Percentiles rank a stretch among this genome's conserved stretches.
Evolutionary conservation across 306 rosid genomes (phyloP).

Genomic region (Quercus bicolor): DNA sequence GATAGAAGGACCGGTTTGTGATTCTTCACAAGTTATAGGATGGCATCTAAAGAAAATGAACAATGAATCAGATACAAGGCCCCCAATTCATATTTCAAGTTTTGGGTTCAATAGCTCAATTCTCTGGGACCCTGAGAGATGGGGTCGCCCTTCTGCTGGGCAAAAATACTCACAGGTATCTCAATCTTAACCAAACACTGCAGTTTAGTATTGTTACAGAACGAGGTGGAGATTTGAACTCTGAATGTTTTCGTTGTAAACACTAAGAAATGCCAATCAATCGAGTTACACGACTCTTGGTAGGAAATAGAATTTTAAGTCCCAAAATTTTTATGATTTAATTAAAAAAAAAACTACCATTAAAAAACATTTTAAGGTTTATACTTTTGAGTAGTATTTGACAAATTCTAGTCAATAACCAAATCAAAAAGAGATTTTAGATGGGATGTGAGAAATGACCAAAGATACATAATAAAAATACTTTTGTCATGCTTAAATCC

Average conservation of each 20-base stretch:
- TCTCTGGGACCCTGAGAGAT: constrained; percentile 95
- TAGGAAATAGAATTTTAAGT: no score
- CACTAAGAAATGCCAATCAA: fast-evolving
- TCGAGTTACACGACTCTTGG: no score
- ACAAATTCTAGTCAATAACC: not conserved
- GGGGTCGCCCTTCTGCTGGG: constrained; percentile 92
- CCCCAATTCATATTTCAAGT: constrained; percentile 76
- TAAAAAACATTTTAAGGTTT: no score
- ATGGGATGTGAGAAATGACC: no score
- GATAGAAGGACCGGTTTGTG: constrained; percentile 90
- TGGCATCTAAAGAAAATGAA: constrained; percentile 76
- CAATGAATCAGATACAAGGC: constrained; percentile 51
- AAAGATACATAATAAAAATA: no score
- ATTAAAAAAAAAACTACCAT: no score
- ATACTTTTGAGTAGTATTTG: no score
- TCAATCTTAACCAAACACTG: not conserved
- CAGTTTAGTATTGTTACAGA: no score
- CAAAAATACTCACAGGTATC: constrained; percentile 82
- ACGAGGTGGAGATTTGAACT: fast-evolving
- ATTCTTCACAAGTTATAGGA: constrained; percentile 84
- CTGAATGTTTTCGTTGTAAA: no score
- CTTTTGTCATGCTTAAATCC: no score
- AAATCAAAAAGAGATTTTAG: not conserved
- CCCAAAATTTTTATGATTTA: no score
- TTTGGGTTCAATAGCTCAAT: constrained; percentile 92